These are phyloP conservation scores for Linum trigynum DNA, from an alignment of 345 rosid genomes.

Conservation along the genomic window DNA sequence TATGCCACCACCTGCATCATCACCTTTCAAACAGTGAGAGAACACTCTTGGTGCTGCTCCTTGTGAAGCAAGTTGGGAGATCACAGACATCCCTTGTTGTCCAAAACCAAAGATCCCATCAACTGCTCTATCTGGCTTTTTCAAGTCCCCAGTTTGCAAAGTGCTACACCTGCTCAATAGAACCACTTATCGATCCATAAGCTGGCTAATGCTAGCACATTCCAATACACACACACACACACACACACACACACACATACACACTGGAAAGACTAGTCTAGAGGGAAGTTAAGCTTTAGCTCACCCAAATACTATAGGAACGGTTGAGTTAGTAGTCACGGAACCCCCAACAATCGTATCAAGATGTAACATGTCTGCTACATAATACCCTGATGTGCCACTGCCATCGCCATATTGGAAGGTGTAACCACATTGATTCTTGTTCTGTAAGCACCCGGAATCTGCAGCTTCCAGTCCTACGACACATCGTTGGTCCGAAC, in stretches of 20 bases:
- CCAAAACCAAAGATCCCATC: slow-evolving; percentile 97
- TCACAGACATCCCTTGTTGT: slow-evolving; percentile 70
- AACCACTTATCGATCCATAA: no score
- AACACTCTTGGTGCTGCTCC: slow-evolving; percentile 71
- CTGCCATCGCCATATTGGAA: slow-evolving; percentile 99
- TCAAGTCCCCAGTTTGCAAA: slow-evolving; percentile 65
- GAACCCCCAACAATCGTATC: slow-evolving; percentile 45
- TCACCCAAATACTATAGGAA: slow-evolving; percentile 82
- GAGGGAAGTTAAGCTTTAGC: slow-evolving; percentile 8
- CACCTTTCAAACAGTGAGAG: slow-evolving; percentile 93
- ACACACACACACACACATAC: no score
- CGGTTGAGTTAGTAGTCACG: slow-evolving; percentile 50
- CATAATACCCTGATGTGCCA: slow-evolving; percentile 80
- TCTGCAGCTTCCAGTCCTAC: slow-evolving; percentile 58
- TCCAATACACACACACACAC: no score
- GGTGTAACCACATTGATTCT: slow-evolving; percentile 57
- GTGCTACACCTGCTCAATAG: slow-evolving; percentile 65
- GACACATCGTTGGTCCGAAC: slow-evolving; percentile 70
- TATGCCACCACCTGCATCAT: slow-evolving; percentile 70
- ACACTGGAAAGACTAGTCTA: no score
- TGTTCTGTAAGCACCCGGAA: slow-evolving; percentile 53
- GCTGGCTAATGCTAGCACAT: no score
- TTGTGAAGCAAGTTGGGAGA: slow-evolving; percentile 83
- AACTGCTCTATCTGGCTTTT: slow-evolving; percentile 74
- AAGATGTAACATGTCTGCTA: slow-evolving; percentile 60